These are phyloP conservation scores for Solanum clarkiae DNA, from an alignment of 257 asterid species.

Conservation along the genomic window DNA sequence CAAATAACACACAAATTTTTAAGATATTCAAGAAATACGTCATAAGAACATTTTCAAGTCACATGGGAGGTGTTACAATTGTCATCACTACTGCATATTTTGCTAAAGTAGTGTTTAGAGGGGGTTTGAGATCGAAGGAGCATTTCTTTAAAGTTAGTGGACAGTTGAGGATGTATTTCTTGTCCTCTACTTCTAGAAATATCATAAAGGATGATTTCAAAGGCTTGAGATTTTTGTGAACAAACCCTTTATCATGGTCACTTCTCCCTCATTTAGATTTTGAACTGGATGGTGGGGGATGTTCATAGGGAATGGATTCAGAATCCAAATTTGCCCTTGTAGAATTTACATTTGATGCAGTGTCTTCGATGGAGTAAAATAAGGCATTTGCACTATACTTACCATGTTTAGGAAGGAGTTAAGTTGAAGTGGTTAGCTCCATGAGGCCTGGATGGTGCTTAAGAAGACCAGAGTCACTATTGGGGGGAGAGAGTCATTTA, in stretches of 20 bases:
- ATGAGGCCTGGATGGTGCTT: background rate
- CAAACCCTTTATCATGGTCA: background rate
- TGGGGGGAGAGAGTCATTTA: background rate
- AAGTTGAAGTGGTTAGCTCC: background rate
- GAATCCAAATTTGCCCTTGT: background rate
- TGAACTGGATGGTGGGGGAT: background rate
- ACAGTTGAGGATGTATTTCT: background rate
- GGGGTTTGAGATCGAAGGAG: background rate
- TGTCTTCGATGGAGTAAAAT: background rate
- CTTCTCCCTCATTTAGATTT: background rate
- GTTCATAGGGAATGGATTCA: background rate
- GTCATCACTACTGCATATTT: background rate
- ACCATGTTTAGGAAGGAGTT: background rate
- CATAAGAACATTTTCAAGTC: too few relatives aligned
- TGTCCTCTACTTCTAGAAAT: background rate
- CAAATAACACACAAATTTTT: too few relatives aligned
- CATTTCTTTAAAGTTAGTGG: background rate
- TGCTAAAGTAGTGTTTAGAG: background rate
- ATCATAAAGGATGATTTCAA: background rate
- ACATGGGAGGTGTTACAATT: too few relatives aligned
- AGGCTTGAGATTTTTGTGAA: background rate
- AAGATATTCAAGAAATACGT: too few relatives aligned
- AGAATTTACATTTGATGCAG: background rate
- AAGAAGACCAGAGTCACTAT: too few relatives aligned
- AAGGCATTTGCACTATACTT: background rate